phyloP scores from a whole-genome alignment of 345 rosid species.

The Triadica sebifera region DNA sequence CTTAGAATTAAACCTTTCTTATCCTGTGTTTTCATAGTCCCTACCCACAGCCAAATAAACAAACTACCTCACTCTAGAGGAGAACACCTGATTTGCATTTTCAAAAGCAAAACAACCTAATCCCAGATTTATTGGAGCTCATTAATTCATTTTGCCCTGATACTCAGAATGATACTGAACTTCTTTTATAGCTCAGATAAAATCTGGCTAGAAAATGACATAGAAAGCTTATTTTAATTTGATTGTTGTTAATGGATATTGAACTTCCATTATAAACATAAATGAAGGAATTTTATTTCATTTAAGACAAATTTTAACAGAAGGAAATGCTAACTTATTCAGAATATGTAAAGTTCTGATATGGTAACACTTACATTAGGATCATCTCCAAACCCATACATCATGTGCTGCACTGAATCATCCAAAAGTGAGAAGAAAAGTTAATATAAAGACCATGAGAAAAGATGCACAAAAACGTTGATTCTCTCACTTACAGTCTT shows the following conservation, averaged over 20 bases:
- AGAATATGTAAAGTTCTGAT: neutral
- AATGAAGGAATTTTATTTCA: neutral
- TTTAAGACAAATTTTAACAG: neutral
- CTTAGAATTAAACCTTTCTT: neutral
- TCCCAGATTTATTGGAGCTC: neutral
- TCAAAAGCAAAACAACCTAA: neutral
- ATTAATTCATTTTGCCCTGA: neutral
- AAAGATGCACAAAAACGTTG: neutral
- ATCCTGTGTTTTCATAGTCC: neutral
- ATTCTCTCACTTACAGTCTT: slow-evolving; percentile 59
- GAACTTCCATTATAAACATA: neutral
- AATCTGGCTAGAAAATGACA: neutral
- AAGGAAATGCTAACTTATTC: neutral
- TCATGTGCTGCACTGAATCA: slow-evolving; percentile 86
- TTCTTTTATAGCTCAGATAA: neutral
- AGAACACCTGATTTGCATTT: neutral
- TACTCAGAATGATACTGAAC: neutral
- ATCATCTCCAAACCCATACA: slow-evolving; percentile 95
- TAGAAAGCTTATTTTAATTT: neutral
- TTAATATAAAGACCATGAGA: neutral
- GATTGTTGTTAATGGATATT: neutral
- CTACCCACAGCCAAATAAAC: neutral
- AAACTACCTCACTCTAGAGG: neutral
- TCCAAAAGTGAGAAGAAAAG: neutral
- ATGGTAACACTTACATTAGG: slow-evolving; percentile 51